Evolutionary conservation across 148 eudicot species (phyloP).

Genomic region (Fagopyrum tataricum): DNA sequence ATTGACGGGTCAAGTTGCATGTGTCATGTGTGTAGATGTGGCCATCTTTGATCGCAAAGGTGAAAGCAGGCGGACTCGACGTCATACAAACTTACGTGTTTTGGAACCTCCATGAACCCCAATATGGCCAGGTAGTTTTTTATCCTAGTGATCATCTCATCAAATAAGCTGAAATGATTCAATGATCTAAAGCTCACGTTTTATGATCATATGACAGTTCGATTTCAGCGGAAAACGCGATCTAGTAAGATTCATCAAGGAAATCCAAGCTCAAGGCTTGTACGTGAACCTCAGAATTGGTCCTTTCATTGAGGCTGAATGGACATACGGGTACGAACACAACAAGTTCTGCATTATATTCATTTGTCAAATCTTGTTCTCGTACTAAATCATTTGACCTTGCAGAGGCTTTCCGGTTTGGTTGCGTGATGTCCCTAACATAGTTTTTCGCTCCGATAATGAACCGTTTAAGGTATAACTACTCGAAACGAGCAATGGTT

Average conservation of each 20-base stretch:
- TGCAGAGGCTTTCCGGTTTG: constrained; percentile 50
- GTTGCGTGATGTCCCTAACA: constrained; percentile 42
- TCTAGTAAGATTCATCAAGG: constrained; percentile 49
- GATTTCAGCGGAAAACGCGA: constrained; percentile 61
- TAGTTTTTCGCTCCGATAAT: constrained; percentile 40
- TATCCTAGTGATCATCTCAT: not conserved
- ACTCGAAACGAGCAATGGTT: not conserved
- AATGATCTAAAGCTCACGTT: not conserved
- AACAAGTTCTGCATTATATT: not conserved
- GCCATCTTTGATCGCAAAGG: constrained; percentile 90
- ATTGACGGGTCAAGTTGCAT: not conserved
- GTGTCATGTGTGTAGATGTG: constrained; percentile 52
- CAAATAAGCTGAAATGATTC: not conserved
- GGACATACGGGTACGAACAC: constrained; percentile 52
- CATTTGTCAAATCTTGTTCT: too few species aligned
- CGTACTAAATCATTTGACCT: too few species aligned
- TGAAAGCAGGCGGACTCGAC: constrained; percentile 85
- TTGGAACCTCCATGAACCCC: constrained; percentile 79
- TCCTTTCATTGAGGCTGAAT: constrained; percentile 58
- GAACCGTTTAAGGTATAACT: constrained; percentile 37
- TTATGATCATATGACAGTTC: constrained; percentile 30
- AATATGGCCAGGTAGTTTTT: constrained; percentile 37
- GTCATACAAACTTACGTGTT: constrained; percentile 73
- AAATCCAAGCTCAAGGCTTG: constrained; percentile 54
- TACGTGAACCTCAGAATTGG: constrained; percentile 61